Evolutionary conservation across 106 monocot species (phyloP), one percentile per base, ranked within the genome.

Genomic region (Dendrobium officinale): DNA sequence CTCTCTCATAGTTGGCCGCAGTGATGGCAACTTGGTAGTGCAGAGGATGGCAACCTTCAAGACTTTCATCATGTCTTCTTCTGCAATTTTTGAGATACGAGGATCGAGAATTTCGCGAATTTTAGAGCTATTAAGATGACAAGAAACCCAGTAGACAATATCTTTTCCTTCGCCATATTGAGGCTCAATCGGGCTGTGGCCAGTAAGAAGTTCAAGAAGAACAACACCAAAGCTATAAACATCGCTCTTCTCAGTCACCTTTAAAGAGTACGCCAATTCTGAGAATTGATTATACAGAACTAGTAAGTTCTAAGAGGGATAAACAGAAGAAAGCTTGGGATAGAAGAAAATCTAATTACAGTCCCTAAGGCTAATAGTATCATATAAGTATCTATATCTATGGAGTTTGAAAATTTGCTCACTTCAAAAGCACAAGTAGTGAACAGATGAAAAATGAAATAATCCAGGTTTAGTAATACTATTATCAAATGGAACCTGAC

Each of bases 171-270:
- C 88, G 17, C 90, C 96, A 51, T 86, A 93, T 10, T 85, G 78
- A 5, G 86, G 43, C 22, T 88, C 93, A 3, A 87, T 80, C 2
- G 91, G 82, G 73, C 61, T 43, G 2, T 78, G 85, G 45, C 96
- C 96, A 2, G 96, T 93, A 19, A 96, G 77, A 47, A 96, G 64
- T 76, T 96, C 96, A 2, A 96, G 84, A 22, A 96, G 84, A 40
- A 96, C 91, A 6, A 96, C 87, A 4, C 96, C 96, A 22, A 90
- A 96, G 58, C 93, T 93, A 66, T 96, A 96, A 16, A 96, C 90
- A 78, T 96, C 96, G 33, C 89, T 92, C 90, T 92, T 96, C 37
- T 93, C 88, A 0, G 90, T 85, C 8, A 88, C 83, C 78, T 91
- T 93, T 41, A 77, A 51, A 17, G 95, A 88, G 78, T 95, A 95